Evolutionary conservation across 352 stramenopile species (phyloP), one percentile per base, ranked within the genome.

Genomic region (Blastocystis sp.): DNA sequence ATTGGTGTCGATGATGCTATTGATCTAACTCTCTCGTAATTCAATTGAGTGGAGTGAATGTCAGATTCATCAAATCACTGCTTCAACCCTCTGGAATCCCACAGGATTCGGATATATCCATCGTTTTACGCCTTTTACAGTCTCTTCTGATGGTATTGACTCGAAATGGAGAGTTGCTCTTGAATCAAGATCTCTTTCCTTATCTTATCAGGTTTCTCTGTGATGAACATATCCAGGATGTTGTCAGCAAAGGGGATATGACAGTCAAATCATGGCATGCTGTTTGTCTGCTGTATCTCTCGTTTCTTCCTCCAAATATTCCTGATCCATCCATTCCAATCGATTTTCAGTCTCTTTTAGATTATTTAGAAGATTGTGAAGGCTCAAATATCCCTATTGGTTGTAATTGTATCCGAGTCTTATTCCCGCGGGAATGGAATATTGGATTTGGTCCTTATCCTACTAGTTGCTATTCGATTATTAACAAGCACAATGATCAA

Each of bases 401-500:
- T n/a, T 83, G 71, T 56, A 83, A 83, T 19, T 83, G 71, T 37
- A 56, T 65, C 65, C 71, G 71, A 32, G 71, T 56, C 12, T 35
- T 83, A 27, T 65, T 83, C 29, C 49, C 71, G 43, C 71, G 71
- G 12, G 39, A 83, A 29, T 83, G 51, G 46, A 43, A 29, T 56
- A 49, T 37, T 14, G 71, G 71, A 9, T 83, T 83, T 42, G 71
- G 71, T 52, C 71, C 71, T 21, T 83, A 83, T 42, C 71, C 71
- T 27, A 24, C 52, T 16, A 43, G n/a, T 21, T 49, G 42, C 14
- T 83, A 67, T 42, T 19, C 19, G 0, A 32, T 57, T 14, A 12
- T 83, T 2, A 83, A 83, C 49, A 83, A 83, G 24, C 52, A 83
- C 71, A 83, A 83, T 56, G 16, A 65, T 9, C 19, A 83, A 19